phyloP scores from a whole-genome alignment of 805 yeast genomes.

The Starmerella bacillaris region DNA sequence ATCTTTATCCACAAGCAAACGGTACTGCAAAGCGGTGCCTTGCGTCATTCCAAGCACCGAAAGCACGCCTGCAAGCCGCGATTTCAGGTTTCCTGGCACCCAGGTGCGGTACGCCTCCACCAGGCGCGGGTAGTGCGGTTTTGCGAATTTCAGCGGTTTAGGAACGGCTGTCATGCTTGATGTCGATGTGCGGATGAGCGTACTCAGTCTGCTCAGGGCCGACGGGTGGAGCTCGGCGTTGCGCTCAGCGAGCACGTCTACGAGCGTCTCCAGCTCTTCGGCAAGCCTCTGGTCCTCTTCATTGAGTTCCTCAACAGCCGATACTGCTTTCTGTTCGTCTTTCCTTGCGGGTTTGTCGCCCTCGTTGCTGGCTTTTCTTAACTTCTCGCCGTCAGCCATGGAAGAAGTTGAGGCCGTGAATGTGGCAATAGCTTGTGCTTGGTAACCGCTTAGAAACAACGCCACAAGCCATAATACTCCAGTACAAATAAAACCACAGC shows the following conservation, averaged over 20 bases:
- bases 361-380: not conserved
- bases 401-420: too few relatives aligned
- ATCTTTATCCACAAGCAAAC: conserved; percentile 39
- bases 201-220: conserved; percentile 54
- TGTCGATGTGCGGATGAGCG: conserved; percentile 73
- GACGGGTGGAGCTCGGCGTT: conserved; percentile 33
- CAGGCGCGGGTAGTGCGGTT: conserved; percentile 67
- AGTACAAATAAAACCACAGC: too few relatives aligned
- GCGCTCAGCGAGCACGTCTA: conserved; percentile 44
- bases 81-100: conserved; percentile 34
- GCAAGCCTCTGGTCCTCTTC: conserved; percentile 87
- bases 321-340: not conserved
- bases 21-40: conserved; percentile 61
- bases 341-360: not conserved
- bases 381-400: not conserved
- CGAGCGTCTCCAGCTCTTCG: conserved; percentile 69
- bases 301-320: conserved; percentile 60
- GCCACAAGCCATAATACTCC: too few relatives aligned
- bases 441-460: too few relatives aligned
- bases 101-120: conserved; percentile 49
- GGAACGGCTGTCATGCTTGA: conserved; percentile 99
- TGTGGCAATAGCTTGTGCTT: too few relatives aligned
- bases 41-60: conserved; percentile 93
- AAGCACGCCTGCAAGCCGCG: conserved; percentile 64
- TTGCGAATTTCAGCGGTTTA: conserved; percentile 84